Evolutionary conservation across 2,329 filamentous ascomycete genomes (phyloP).

Genomic region (Aurifilum marmelostoma): DNA sequence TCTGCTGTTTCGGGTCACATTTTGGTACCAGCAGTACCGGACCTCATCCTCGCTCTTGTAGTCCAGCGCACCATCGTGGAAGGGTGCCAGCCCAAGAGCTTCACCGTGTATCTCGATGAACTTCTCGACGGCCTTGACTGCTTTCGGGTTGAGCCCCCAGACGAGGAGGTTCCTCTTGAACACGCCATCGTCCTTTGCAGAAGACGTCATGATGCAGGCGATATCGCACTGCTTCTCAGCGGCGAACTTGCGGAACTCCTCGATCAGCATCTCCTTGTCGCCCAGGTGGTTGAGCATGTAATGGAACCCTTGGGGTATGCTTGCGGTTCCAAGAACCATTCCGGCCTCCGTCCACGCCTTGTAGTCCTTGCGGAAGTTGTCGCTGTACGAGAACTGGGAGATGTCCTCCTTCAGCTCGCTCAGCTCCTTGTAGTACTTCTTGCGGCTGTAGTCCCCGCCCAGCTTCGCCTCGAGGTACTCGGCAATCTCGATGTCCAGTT

Average conservation of each 20-base stretch:
- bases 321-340: conserved; percentile 67
- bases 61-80: conserved; percentile 54
- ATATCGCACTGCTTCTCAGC: conserved; percentile 64
- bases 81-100: conserved; percentile 60
- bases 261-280: conserved; percentile 49
- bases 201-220: conserved; percentile 71
- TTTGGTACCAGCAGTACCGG: conserved; percentile 70
- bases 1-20: conserved; percentile 61
- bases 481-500: conserved; percentile 45
- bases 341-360: conserved; percentile 71
- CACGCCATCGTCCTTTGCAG: conserved; percentile 48
- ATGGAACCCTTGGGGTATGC: conserved; percentile 63
- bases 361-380: conserved; percentile 81
- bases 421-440: conserved; percentile 62
- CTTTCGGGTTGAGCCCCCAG: conserved; percentile 60
- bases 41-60: conserved; percentile 44
- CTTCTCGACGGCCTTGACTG: conserved; percentile 51
- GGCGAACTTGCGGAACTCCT: conserved; percentile 55
- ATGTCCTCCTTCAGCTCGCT: conserved; percentile 70
- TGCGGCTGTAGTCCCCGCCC: conserved; percentile 51
- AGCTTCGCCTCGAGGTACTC: conserved; percentile 59
- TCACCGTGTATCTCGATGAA: conserved; percentile 55
- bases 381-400: conserved; percentile 60
- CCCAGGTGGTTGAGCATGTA: conserved; percentile 62
- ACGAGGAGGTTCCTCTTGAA: conserved; percentile 71